These are phyloP conservation scores for Fusarium anthophilum DNA, from an alignment of 2,329 filamentous ascomycete species.

Conservation along the genomic window DNA sequence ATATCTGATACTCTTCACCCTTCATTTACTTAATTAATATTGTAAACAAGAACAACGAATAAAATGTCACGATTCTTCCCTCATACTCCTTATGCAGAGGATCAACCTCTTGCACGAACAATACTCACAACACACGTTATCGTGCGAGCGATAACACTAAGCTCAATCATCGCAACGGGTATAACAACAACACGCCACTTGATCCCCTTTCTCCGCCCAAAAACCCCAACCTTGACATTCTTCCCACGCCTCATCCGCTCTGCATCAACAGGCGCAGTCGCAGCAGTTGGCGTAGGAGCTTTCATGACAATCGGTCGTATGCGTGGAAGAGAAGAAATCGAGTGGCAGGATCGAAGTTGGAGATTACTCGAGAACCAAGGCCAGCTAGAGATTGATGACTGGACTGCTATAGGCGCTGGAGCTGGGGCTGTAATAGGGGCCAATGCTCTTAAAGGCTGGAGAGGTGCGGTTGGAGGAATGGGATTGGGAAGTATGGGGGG, in stretches of 20 bases:
- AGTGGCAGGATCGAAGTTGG: conserved; percentile 73
- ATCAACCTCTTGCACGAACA: conserved; percentile 63
- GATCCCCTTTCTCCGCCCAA: conserved; percentile 44
- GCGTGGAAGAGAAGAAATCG: conserved; percentile 65
- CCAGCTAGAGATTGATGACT: conserved; percentile 67
- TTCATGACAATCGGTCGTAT: conserved; percentile 60
- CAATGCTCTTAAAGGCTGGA: conserved; percentile 47
- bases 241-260: conserved; percentile 54
- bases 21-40: neutral
- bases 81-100: conserved; percentile 68
- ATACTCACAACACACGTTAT: conserved; percentile 70
- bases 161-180: conserved; percentile 58
- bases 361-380: conserved; percentile 65
- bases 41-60: neutral
- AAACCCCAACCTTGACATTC: conserved; percentile 43
- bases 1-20: neutral
- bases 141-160: conserved; percentile 63
- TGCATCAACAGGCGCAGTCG: conserved; percentile 55
- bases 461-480: conserved; percentile 54
- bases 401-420: conserved; percentile 57
- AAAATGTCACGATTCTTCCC: conserved; percentile 64
- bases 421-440: conserved; percentile 48
- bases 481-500: conserved; percentile 61
- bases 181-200: conserved; percentile 48
- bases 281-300: conserved; percentile 56